Evolutionary conservation across 2,329 filamentous ascomycete genomes (phyloP), one percentile per base, ranked within the genome.

Genomic region (Penicillium capsulatum): DNA sequence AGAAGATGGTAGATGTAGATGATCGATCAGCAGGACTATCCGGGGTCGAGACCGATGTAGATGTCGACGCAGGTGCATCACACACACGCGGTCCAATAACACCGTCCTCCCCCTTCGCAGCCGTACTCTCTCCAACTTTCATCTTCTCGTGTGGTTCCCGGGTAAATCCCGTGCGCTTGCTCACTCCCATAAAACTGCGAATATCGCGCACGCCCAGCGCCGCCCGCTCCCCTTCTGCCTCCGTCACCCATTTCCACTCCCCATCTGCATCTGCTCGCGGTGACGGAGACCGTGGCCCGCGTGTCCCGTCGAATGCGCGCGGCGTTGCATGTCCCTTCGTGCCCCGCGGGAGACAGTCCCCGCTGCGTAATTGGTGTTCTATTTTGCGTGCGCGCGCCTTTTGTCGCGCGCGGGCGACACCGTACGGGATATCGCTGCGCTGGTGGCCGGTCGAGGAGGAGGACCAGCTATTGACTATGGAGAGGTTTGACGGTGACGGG

Each of bases 381-480:
- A 94, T 72, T 66, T 91, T 92, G 38, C 72, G 64, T 31, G 73
- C 77, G 29, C 86, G 78, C 10, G 80, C 83, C 35, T 80, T 73
- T 16, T 86, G 80, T 87, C 88, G 94, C 58, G 78, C 75, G 49
- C 70, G 80, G 52, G 73, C 76, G 16, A 76, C 75, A 2, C 78
- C 76, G 1, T 83, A 73, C 3, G 70, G 67, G 43, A 79, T 81
- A 44, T 91, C 84, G 29, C 85, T 79, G 28, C 80, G 76, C 65
- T 94, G 89, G 61, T 95, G 87, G 31, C 86, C 86, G 1, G 83
- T 82, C 4, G 83, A 80, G 9, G 80, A 79, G 10, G 81, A 82
- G 65, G 88, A 88, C 60, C 66, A 71, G 24, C 63, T 57, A 34
- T 70, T 68, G 45, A 69, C 68, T 48, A 55, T 44, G 27, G 46